Percentiles rank a stretch among this genome's conserved stretches.
Conservation (phyloP, 2,329 filamentous ascomycete species). For the Neurospora crassa region DNA sequence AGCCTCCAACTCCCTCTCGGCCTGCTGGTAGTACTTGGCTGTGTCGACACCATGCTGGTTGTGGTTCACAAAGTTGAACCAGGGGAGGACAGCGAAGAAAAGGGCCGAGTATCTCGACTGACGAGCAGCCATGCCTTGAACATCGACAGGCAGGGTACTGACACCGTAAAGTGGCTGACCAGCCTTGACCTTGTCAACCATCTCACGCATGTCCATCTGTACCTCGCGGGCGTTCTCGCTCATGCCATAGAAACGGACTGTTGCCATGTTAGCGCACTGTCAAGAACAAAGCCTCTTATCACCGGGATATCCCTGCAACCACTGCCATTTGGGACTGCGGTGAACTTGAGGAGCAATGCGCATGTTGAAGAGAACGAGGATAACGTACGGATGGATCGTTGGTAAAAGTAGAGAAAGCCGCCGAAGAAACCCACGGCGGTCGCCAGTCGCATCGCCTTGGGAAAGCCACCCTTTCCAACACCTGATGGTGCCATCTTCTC, state of each 20-base stretch:
- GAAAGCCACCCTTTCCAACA: conserved; percentile 73
- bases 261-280: conserved; percentile 4
- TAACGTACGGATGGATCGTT: conserved; percentile 69
- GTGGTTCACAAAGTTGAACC: conserved; percentile 99
- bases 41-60: conserved; percentile 93
- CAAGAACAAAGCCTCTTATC: neutral
- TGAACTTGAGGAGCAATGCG: neutral
- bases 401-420: conserved; percentile 78
- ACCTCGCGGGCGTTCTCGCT: conserved; percentile 86
- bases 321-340: neutral
- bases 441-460: conserved; percentile 71
- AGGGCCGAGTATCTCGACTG: conserved; percentile 88
- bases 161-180: conserved; percentile 84
- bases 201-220: conserved; percentile 95
- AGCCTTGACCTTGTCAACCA: conserved; percentile 92
- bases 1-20: conserved; percentile 84
- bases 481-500: conserved; percentile 80
- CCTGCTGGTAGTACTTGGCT: conserved; percentile 95
- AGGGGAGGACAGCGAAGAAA: conserved; percentile 77
- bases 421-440: conserved; percentile 64
- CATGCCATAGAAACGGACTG: conserved; percentile 93
- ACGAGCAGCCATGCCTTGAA: conserved; percentile 85
- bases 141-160: conserved; percentile 68
- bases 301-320: neutral
- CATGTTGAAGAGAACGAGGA: neutral